Evolutionary conservation across 1,284 basidiomycete species (phyloP).

Genomic region (Cryptococcus floricola): DNA sequence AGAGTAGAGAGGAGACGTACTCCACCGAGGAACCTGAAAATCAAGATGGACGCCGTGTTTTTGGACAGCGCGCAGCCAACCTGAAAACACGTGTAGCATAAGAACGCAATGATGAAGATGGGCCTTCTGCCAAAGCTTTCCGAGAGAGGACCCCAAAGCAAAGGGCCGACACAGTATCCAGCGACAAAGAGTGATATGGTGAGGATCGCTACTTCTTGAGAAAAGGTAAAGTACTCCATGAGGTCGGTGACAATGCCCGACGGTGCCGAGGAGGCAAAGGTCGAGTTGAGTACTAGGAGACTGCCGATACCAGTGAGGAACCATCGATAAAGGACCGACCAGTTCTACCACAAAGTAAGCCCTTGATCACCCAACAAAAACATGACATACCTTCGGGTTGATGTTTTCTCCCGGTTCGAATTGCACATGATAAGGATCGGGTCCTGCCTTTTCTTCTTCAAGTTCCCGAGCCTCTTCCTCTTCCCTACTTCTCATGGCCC

Average conservation of each 20-base stretch:
- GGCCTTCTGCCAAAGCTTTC: slow-evolving; percentile 59
- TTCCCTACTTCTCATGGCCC: slow-evolving; percentile 35
- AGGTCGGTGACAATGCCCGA: slow-evolving; percentile 49
- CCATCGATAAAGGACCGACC: slow-evolving; percentile 60
- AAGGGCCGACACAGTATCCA: slow-evolving; percentile 58
- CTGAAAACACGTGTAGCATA: slow-evolving; percentile 58
- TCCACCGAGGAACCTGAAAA: slow-evolving; percentile 67
- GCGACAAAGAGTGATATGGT: slow-evolving; percentile 48
- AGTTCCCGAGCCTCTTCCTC: slow-evolving; percentile 37
- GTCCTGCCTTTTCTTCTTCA: slow-evolving; percentile 29
- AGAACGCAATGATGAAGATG: slow-evolving; percentile 64
- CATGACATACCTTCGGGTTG: slow-evolving; percentile 44
- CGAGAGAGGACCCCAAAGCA: slow-evolving; percentile 57
- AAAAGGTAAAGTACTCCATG: slow-evolving; percentile 56
- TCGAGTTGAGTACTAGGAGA: slow-evolving; percentile 64
- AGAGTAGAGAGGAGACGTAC: no score
- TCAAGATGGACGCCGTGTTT: slow-evolving; percentile 60
- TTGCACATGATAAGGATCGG: slow-evolving; percentile 40
- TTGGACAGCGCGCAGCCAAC: slow-evolving; percentile 61
- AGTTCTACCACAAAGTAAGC: slow-evolving; percentile 52
- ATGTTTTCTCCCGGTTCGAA: slow-evolving; percentile 45
- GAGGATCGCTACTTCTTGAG: slow-evolving; percentile 55
- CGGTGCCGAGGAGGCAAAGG: slow-evolving; percentile 49
- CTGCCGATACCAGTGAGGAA: slow-evolving; percentile 61
- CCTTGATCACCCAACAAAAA: background rate